Base-by-base conservation (phyloP, 129 eudicot genomes). In the Flaveria trinervia region DNA sequence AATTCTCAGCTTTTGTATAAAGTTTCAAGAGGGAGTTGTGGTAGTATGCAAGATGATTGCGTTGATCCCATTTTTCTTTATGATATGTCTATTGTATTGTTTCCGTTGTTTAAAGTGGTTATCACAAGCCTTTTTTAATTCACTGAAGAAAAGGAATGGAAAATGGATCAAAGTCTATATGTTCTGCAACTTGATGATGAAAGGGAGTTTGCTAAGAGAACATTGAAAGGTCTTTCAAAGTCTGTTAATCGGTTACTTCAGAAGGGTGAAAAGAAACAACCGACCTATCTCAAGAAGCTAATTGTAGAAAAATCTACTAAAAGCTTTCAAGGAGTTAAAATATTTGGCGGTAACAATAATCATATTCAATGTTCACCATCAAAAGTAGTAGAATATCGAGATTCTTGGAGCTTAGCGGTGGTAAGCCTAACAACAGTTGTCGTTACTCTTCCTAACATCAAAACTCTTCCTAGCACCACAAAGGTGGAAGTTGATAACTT, bases 401-500 rank as follows among this genome's bases (percentile, higher is more conserved):
- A 36, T 36, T 36, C 46, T 4, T 36, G 70, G 70, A 65, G 70
- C 49, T 16, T 65, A n/a, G 12, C 48, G 0, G 20, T 65, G 23
- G 13, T 65, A 65, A 65, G 12, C 13, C 49, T 65, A 18, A 81
- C 89, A 12, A 64, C 80, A 70, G 82, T 85, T 15, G 86, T 79
- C 2, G 11, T 82, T 25, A 74, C 86, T n/a, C 84, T 85, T 26
- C 79, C 86, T 12, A 41, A 49, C 36, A 49, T 49, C 50, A n/a
- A 16, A 13, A 0, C 26, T 66, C 71, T 66, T 9, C 51, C 30
- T 36, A 17, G 17, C 14, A 41, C 18, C 50, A 12, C 39, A 66
- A 39, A 39, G 7, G 50, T 8, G 26, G 17, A 36, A 66, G 71
- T 66, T 66, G 51, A 66, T 36, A 39, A 2, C 12, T 39, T 66